Conservation (phyloP, 2,329 filamentous ascomycete species). For the Trichoderma atrobrunneum region DNA sequence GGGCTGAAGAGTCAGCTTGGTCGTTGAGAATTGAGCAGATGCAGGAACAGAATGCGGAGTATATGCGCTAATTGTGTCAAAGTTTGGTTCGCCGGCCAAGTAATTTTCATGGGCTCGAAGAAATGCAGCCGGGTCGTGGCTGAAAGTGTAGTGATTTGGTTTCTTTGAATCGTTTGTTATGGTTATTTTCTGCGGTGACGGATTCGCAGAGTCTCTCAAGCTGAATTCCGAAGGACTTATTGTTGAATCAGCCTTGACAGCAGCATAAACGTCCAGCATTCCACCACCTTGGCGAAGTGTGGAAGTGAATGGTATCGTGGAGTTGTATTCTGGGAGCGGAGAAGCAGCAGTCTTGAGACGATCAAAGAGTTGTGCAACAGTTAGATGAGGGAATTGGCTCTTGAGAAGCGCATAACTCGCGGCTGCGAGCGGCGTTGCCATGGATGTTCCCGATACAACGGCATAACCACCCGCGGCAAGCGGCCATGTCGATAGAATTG, state of each 20-base stretch:
- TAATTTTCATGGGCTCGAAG: not conserved
- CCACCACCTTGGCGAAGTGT: slow-evolving; percentile 3
- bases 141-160: not conserved
- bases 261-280: not conserved
- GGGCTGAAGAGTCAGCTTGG: not conserved
- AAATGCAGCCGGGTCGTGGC: not conserved
- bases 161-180: slow-evolving; percentile 6
- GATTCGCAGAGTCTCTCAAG: slow-evolving; percentile 1
- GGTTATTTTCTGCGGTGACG: not conserved
- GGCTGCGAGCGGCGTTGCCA: slow-evolving; percentile 44
- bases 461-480: slow-evolving; percentile 36
- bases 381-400: slow-evolving; percentile 1
- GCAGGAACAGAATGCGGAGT: not conserved
- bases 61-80: not conserved
- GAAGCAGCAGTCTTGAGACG: not conserved
- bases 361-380: not conserved
- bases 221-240: not conserved
- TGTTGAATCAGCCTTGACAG: not conserved
- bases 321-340: not conserved
- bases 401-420: slow-evolving; percentile 37
- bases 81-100: not conserved
- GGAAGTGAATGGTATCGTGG: not conserved
- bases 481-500: slow-evolving; percentile 47
- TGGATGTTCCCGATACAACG: slow-evolving; percentile 46
- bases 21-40: not conserved